Evolutionary conservation across 2,329 filamentous ascomycete genomes (phyloP), one percentile per base, ranked within the genome.

Genomic region (Neofusicoccum parvum): DNA sequence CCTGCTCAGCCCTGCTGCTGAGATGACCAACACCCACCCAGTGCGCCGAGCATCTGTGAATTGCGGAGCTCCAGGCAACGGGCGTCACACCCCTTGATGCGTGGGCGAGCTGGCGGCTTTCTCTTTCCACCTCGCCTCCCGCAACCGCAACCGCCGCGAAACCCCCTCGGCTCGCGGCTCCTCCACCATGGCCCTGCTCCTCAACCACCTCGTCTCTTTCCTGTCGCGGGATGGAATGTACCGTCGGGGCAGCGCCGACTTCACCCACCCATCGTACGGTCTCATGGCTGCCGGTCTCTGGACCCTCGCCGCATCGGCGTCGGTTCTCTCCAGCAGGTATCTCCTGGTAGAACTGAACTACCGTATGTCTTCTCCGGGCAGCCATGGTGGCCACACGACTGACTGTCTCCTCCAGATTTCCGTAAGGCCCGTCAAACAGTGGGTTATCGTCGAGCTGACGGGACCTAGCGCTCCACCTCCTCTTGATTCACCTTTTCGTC

Each of bases 401-500:
- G 50, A 60, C 32, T 6, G 34, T 15, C 17, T n/a, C 34, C n/a
- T 45, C 17, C 27, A 65, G 62, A 65, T 50, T 65, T 58, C 12
- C 62, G 62, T 65, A 56, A 34, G 62, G 10, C 10, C 10, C 27
- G 5, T 15, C 41, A 7, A 11, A 9, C n/a, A 37, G 14, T 15
- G 32, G 49, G 17, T 27, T n/a, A 1, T 34, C n/a, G 14, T n/a
- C 34, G 3, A 17, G 32, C 51, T 65, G 20, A 59, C 51, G 2
- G 2, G 2, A n/a, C 11, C 5, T 17, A 65, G 73, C 63, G 72
- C 69, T 54, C 70, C 73, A 27, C 23, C 71, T 50, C 62, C 70
- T 46, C 12, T 72, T 23, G 66, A 67, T 65, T 39, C 68, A 34
- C 43, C 64, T 48, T 69, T 36, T 72, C 11, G 62, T 43, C n/a